Evolutionary conservation across 1,284 basidiomycete species (phyloP).

Genomic region (Serendipita sp.): DNA sequence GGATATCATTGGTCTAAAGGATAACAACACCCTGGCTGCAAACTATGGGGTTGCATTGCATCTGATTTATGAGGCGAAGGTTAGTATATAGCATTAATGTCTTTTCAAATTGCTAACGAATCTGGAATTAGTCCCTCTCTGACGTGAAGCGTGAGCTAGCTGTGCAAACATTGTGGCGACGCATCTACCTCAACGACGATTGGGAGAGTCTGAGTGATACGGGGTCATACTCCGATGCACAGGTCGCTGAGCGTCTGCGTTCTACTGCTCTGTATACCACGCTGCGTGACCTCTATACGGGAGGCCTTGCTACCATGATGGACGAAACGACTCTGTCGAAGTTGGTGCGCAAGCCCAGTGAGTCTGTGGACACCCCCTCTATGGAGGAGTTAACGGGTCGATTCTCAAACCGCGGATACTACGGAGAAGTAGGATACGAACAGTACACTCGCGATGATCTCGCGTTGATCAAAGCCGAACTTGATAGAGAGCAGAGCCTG

Average conservation of each 20-base stretch:
- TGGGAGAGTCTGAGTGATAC: conserved; percentile 21
- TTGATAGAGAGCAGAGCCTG: not conserved
- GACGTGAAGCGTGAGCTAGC: conserved; percentile 53
- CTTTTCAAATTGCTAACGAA: conserved; percentile 4
- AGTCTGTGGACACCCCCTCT: not conserved
- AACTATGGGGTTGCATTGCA: conserved; percentile 54
- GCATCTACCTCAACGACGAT: conserved; percentile 82
- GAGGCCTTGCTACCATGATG: not conserved
- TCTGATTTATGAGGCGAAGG: conserved; percentile 40
- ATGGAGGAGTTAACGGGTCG: not conserved
- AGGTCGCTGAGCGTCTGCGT: conserved; percentile 49
- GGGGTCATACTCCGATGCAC: conserved; percentile 34
- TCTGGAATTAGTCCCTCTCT: conserved; percentile 40
- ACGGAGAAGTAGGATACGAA: not conserved
- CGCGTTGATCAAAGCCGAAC: not conserved
- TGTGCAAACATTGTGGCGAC: conserved; percentile 67
- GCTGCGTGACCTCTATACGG: conserved; percentile 24
- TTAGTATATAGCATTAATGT: conserved; percentile 20
- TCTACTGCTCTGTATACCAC: conserved; percentile 57
- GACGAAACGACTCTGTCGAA: not conserved
- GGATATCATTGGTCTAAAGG: conserved; percentile 58
- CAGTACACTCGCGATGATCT: not conserved
- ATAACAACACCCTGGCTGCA: conserved; percentile 37
- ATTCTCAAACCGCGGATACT: not conserved
- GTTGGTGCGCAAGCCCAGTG: not conserved